These are phyloP conservation scores for Fusarium keratoplasticum DNA, from an alignment of 2,329 filamentous ascomycete species.

Conservation along the genomic window DNA sequence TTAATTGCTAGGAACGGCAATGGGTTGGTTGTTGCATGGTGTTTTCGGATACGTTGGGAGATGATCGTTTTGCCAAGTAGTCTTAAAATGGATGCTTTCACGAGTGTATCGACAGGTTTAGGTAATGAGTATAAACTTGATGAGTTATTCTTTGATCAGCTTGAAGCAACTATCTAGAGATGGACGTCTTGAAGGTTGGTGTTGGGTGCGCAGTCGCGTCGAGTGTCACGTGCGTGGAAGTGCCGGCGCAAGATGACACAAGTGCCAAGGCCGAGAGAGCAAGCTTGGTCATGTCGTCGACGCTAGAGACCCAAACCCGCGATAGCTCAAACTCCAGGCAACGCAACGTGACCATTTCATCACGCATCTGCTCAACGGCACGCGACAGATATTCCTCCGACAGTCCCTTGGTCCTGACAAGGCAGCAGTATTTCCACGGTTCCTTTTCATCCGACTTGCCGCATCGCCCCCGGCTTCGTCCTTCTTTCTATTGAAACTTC, in stretches of 20 bases:
- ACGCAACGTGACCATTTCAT: slow-evolving; percentile 45
- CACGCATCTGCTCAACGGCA: slow-evolving; percentile 30
- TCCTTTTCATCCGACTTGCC: slow-evolving; percentile 17
- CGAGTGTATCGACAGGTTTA: not conserved
- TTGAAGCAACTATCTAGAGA: not conserved
- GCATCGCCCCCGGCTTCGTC: slow-evolving; percentile 2
- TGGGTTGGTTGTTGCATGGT: slow-evolving; percentile 29
- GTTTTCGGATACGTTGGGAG: slow-evolving; percentile 29
- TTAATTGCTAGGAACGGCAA: slow-evolving; percentile 20
- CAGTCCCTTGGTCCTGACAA: not conserved
- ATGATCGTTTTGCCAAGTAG: slow-evolving; percentile 20
- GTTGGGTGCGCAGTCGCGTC: not conserved
- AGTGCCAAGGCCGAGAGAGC: slow-evolving; percentile 40
- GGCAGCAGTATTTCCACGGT: not conserved
- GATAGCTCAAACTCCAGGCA: slow-evolving; percentile 36
- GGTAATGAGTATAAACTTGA: not conserved
- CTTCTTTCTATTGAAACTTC: not conserved
- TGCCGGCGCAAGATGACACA: slow-evolving; percentile 47
- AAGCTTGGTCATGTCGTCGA: slow-evolving; percentile 42
- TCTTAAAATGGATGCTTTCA: not conserved
- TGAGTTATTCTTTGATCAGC: not conserved
- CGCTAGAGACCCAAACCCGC: slow-evolving; percentile 30
- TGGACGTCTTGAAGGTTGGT: not conserved
- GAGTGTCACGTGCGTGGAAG: slow-evolving; percentile 46
- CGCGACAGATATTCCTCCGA: slow-evolving; percentile 8